phyloP scores from a whole-genome alignment of 2,329 filamentous ascomycete species.

The Pochonia chlamydosporia region DNA sequence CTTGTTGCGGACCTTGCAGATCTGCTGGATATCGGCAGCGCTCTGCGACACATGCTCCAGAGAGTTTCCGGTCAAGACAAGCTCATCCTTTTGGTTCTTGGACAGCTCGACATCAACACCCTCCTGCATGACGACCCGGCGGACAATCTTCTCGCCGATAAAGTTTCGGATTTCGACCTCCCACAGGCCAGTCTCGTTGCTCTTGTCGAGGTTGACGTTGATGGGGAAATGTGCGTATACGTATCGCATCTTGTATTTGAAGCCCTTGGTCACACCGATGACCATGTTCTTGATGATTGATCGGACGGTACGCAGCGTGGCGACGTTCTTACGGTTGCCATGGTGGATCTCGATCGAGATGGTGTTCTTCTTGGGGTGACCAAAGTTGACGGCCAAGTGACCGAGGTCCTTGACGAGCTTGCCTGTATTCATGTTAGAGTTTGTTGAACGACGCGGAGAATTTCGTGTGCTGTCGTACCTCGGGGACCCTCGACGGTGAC shows the following conservation, averaged over 20 bases:
- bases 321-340: constrained; percentile 94
- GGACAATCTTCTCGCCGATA: constrained; percentile 98
- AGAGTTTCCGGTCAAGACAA: constrained; percentile 87
- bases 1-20: constrained; percentile 99
- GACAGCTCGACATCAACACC: constrained; percentile 90
- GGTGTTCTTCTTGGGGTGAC: constrained; percentile 73
- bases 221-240: constrained; percentile 99
- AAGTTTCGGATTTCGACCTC: constrained; percentile 99
- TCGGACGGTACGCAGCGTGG: constrained; percentile 95
- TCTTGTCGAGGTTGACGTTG: constrained; percentile 99
- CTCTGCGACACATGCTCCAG: constrained; percentile 96
- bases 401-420: constrained; percentile 96
- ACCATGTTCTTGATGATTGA: constrained; percentile 99
- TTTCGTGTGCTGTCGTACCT: constrained; percentile 54
- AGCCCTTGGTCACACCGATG: constrained; percentile 96
- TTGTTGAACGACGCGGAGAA: not conserved
- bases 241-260: constrained; percentile 99
- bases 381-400: constrained; percentile 96
- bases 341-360: constrained; percentile 99
- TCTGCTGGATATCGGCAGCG: constrained; percentile 98
- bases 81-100: constrained; percentile 95
- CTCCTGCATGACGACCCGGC: constrained; percentile 79
- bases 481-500: constrained; percentile 97
- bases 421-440: constrained; percentile 45
- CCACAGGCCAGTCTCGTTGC: constrained; percentile 77